phyloP scores from a whole-genome alignment of 805 yeast species.

The Candida railenensis region DNA sequence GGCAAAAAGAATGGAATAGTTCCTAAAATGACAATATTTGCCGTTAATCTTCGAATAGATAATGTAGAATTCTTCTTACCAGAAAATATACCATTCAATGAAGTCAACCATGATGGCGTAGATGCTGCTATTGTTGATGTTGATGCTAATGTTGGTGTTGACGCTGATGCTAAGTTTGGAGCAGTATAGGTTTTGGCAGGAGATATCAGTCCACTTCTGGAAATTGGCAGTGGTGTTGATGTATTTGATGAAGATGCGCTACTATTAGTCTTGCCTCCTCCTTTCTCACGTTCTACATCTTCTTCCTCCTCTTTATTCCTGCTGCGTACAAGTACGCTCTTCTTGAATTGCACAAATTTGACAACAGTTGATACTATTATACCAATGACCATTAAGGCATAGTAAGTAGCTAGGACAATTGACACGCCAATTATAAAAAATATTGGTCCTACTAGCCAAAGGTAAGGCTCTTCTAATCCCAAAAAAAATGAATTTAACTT shows the following conservation, averaged over 20 bases:
- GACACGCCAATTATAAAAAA: slow-evolving; percentile 48
- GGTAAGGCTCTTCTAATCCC: slow-evolving; percentile 59
- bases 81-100: background rate
- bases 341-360: background rate
- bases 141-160: no score
- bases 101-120: background rate
- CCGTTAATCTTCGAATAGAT: slow-evolving; percentile 22
- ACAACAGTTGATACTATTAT: background rate
- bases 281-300: background rate
- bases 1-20: slow-evolving; percentile 66
- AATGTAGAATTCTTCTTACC: background rate
- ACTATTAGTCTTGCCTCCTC: background rate
- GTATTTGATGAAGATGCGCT: background rate
- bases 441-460: slow-evolving; percentile 60
- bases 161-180: background rate
- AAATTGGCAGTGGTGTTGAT: background rate
- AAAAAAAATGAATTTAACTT: slow-evolving; percentile 58
- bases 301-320: background rate
- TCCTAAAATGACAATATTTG: slow-evolving; percentile 36
- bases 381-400: slow-evolving; percentile 16
- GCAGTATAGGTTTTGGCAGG: background rate
- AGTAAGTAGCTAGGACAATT: slow-evolving; percentile 38
- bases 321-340: background rate
- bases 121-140: background rate
- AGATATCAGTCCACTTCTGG: background rate